Evolutionary conservation across 2,329 filamentous ascomycete species (phyloP), one percentile per base, ranked within the genome.

Genomic region (Truncatella angustata): DNA sequence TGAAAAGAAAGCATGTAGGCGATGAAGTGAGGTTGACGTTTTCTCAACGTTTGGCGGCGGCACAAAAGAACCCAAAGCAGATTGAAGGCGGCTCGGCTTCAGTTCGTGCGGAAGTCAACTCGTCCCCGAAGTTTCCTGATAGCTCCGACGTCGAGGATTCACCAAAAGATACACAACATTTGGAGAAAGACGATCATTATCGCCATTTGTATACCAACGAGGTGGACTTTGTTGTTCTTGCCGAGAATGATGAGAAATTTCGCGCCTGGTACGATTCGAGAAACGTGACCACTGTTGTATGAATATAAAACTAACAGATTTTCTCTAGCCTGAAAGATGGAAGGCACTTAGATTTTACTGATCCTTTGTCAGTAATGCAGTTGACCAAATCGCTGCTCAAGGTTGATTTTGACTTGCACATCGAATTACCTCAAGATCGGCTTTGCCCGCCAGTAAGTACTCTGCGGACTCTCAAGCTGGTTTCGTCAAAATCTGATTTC

Each of bases 321-420:
- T n/a, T n/a, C 32, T 18, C 20, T 14, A 45, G 63, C 7, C 55
- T 67, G 76, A 51, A 53, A 30, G 53, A 39, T 12, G 57, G 53
- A 11, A 52, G 49, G 7, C 82, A 86, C 57, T 75, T 96, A 23
- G 85, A 97, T 70, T 97, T 97, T 62, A 86, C 83, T 48, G 81
- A 96, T 62, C 87, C 92, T 4, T 73, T 78, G 46, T 84, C 90
- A 20, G 82, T 96, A 7, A 82, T 88, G 82, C 91, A 85, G 60
- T 76, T 97, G 45, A 95, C 92, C 10, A 91, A 88, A 64, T 86
- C 86, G 16, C 77, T 97, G 2, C 76, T 97, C 16, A 82, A 81
- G 54, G 71, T 80, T 12, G 87, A 97, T 67, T 97, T 97, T 67
- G 79, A 77, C 11, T 70, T 97, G 7, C 63, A 74, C 1, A 72